Conservation (phyloP, 1,139 yeast species). For the Fermentozyma sake region DNA sequence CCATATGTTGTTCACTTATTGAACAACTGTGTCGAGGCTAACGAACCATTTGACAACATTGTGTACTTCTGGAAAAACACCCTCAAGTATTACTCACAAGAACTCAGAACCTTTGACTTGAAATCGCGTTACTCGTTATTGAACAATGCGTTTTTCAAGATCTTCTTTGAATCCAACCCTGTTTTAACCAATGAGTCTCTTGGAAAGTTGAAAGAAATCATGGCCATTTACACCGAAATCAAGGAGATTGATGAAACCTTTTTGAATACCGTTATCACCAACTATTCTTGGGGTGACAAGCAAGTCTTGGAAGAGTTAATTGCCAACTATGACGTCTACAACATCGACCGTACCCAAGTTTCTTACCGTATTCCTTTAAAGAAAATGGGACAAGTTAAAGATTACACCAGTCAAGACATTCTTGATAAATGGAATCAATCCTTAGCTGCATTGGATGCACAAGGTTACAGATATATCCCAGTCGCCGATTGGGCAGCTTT, state of each 20-base stretch:
- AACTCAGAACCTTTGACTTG: conserved; percentile 21
- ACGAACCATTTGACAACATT: conserved; percentile 56
- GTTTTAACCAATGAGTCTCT: conserved; percentile 54
- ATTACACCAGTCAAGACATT: conserved; percentile 52
- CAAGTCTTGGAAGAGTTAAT: conserved; percentile 61
- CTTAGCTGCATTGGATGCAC: conserved; percentile 47
- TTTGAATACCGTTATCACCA: conserved; percentile 71
- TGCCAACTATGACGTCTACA: conserved; percentile 55
- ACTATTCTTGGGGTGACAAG: conserved; percentile 66
- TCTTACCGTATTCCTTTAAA: conserved; percentile 75
- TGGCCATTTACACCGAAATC: conserved; percentile 52
- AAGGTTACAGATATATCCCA: conserved; percentile 59
- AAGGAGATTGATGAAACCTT: conserved; percentile 70
- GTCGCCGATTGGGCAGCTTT: conserved; percentile 88
- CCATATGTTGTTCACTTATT: conserved; percentile 69
- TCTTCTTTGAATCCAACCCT: conserved; percentile 62
- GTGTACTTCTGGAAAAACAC: conserved; percentile 63
- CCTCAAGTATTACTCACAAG: conserved; percentile 48
- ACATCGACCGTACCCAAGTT: conserved; percentile 61
- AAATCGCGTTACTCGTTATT: conserved; percentile 64
- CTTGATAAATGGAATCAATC: conserved; percentile 60
- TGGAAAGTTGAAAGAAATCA: conserved; percentile 51
- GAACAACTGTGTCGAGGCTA: conserved; percentile 55
- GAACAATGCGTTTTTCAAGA: conserved; percentile 63
- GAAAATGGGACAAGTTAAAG: conserved; percentile 60